phyloP scores from a whole-genome alignment of 345 rosid genomes.

The Xanthoceras sorbifolium region DNA sequence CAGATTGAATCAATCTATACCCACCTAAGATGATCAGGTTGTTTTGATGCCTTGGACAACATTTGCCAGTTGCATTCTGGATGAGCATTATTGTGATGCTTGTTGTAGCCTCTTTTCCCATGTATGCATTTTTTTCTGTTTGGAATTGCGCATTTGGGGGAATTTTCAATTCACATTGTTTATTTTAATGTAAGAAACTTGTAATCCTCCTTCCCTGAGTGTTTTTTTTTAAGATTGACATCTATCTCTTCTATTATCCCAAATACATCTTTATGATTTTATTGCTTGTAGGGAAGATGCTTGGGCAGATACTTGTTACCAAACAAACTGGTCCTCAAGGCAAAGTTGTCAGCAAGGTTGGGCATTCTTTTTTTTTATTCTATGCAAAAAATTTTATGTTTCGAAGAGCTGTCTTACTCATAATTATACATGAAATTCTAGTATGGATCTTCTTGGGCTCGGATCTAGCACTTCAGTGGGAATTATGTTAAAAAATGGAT shows the following conservation, averaged over 20 bases:
- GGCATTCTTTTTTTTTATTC: conserved; percentile 14
- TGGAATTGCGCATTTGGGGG: background rate
- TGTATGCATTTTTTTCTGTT: background rate
- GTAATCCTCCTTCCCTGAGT: background rate
- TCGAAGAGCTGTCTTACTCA: background rate
- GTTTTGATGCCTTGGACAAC: background rate
- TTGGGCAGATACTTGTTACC: conserved; percentile 94
- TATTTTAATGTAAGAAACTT: background rate
- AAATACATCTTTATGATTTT: conserved; percentile 14
- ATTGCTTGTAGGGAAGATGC: conserved; percentile 77
- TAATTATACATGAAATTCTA: background rate
- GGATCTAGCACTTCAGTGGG: background rate
- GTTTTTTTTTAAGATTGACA: background rate
- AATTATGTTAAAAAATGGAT: background rate
- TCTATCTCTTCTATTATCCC: background rate
- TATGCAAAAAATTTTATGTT: conserved; percentile 1
- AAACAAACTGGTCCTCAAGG: conserved; percentile 98
- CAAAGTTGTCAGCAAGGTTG: conserved; percentile 97
- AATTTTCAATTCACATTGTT: background rate
- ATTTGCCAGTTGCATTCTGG: background rate
- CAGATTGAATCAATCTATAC: background rate
- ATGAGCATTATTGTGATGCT: background rate
- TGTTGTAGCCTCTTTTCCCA: background rate
- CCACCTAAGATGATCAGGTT: background rate
- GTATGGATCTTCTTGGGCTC: background rate